phyloP scores from a whole-genome alignment of 352 stramenopile species.

The Phytophthora uliginosa region DNA sequence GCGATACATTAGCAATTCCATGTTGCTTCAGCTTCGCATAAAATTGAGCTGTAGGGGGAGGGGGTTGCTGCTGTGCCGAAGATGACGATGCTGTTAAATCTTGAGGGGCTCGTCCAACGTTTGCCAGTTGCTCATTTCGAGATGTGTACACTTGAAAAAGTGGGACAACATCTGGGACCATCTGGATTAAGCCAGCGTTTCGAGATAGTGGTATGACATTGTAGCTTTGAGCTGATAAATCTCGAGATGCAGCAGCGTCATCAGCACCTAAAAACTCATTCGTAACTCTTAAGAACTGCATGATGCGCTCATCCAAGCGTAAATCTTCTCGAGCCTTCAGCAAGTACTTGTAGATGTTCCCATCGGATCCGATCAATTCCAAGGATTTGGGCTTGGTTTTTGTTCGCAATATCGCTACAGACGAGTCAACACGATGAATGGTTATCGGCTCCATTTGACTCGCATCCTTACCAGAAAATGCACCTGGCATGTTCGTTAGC shows the following conservation, averaged over 20 bases:
- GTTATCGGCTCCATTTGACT: slow-evolving; percentile 39
- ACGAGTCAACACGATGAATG: slow-evolving; percentile 48
- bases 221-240: slow-evolving; percentile 73
- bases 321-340: slow-evolving; percentile 92
- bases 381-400: slow-evolving; percentile 92
- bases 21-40: slow-evolving; percentile 87
- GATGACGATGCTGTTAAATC: slow-evolving; percentile 21
- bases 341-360: slow-evolving; percentile 79
- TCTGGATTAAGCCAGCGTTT: slow-evolving; percentile 89
- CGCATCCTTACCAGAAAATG: slow-evolving; percentile 26
- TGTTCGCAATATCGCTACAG: slow-evolving; percentile 72
- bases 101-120: slow-evolving; percentile 20
- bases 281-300: slow-evolving; percentile 87
- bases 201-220: slow-evolving; percentile 83
- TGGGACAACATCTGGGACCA: slow-evolving; percentile 84
- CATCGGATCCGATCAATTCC: slow-evolving; percentile 82
- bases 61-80: slow-evolving; percentile 32
- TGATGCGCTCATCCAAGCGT: slow-evolving; percentile 91
- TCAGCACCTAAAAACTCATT: slow-evolving; percentile 81
- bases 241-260: slow-evolving; percentile 44
- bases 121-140: slow-evolving; percentile 42
- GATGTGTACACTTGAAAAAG: slow-evolving; percentile 87
- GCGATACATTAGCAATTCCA: slow-evolving; percentile 74
- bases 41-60: slow-evolving; percentile 75
- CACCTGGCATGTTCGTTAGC: slow-evolving; percentile 69